phyloP scores from a whole-genome alignment of 2,329 filamentous ascomycete genomes.

The Fusarium torulosum region DNA sequence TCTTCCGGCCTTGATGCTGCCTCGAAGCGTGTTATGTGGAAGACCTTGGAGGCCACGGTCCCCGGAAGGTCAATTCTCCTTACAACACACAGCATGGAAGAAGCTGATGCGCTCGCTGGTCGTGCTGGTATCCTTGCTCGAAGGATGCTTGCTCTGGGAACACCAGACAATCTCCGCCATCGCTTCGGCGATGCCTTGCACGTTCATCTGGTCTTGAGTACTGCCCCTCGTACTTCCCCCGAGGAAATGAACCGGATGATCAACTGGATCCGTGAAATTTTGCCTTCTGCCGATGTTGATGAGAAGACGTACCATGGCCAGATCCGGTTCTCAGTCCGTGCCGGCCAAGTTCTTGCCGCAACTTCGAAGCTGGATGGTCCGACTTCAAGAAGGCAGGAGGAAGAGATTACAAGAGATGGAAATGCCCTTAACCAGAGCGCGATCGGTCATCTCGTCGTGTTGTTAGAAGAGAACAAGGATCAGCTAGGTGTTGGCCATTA shows the following conservation, averaged over 20 bases:
- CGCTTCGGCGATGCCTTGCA: constrained; percentile 84
- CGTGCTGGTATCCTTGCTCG: constrained; percentile 88
- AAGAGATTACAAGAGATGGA: constrained; percentile 42
- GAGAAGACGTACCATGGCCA: constrained; percentile 86
- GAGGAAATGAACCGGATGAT: constrained; percentile 76
- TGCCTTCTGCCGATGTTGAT: constrained; percentile 77
- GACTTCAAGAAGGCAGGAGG: constrained; percentile 38
- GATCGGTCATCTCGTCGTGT: constrained; percentile 76
- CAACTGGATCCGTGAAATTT: constrained; percentile 71
- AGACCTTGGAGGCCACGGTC: constrained; percentile 79
- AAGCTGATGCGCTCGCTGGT: constrained; percentile 88
- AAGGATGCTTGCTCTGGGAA: constrained; percentile 87
- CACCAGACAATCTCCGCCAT: constrained; percentile 76
- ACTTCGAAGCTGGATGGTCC: constrained; percentile 29
- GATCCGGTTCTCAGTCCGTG: constrained; percentile 83
- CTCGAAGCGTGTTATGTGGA: constrained; percentile 94
- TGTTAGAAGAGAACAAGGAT: constrained; percentile 78
- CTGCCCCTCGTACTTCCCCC: constrained; percentile 78
- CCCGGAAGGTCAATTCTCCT: constrained; percentile 85
- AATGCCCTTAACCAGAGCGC: constrained; percentile 59
- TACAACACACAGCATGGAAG: constrained; percentile 96
- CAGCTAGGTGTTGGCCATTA: constrained; percentile 84
- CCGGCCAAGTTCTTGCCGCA: constrained; percentile 54
- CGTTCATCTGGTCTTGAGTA: constrained; percentile 81
- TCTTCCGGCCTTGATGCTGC: constrained; percentile 90